Evolutionary conservation across 495 filamentous ascomycete species (phyloP).

Genomic region (Evernia prunastri): DNA sequence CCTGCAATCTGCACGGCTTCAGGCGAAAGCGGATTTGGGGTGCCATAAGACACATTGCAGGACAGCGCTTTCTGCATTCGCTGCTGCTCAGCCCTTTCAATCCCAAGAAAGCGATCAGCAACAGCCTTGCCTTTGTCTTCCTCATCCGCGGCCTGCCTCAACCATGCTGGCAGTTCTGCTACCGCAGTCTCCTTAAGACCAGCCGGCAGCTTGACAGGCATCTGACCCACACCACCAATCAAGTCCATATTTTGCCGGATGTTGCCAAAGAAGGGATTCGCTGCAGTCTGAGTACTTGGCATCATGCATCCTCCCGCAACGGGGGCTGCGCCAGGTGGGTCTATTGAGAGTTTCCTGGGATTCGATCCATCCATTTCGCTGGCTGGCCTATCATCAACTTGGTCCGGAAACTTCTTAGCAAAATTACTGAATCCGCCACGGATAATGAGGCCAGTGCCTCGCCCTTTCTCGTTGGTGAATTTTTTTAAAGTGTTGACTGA

Average conservation of each 20-base stretch:
- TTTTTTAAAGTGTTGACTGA: constrained; percentile 86
- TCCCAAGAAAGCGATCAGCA: constrained; percentile 72
- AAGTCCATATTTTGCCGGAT: constrained; percentile 97
- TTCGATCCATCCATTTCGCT: constrained; percentile 21
- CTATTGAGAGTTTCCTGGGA: constrained; percentile 38
- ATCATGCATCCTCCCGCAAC: constrained; percentile 83
- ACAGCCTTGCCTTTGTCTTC: constrained; percentile 71
- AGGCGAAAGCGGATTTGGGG: constrained; percentile 28
- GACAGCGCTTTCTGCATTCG: constrained; percentile 89
- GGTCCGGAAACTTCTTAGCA: constrained; percentile 42
- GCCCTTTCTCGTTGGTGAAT: constrained; percentile 78
- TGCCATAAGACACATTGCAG: constrained; percentile 49
- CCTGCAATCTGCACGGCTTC: constrained; percentile 62
- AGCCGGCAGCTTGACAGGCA: constrained; percentile 69
- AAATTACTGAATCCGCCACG: constrained; percentile 53
- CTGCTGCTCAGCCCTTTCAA: constrained; percentile 79
- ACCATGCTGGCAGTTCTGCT: constrained; percentile 62
- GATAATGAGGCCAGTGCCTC: constrained; percentile 64
- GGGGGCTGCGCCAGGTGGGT: constrained; percentile 54
- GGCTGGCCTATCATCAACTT: constrained; percentile 29
- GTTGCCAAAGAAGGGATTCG: constrained; percentile 91
- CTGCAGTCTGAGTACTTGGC: constrained; percentile 57
- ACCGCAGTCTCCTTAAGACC: constrained; percentile 33
- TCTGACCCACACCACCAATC: constrained; percentile 86
- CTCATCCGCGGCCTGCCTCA: constrained; percentile 57